phyloP scores from a whole-genome alignment of 1,139 yeast species.

The Protomyces macrosporus region DNA sequence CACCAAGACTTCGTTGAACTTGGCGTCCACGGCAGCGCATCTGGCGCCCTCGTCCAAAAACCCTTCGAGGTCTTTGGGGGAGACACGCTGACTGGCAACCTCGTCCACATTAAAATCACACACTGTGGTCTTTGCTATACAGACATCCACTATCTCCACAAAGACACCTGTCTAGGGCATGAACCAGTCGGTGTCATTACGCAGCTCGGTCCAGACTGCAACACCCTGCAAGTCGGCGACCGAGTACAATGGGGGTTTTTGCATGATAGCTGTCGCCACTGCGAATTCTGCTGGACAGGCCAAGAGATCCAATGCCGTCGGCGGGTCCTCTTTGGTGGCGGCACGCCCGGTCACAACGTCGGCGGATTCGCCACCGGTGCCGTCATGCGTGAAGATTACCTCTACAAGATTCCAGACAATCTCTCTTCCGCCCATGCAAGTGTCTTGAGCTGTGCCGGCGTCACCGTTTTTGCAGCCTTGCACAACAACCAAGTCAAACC shows the following conservation, averaged over 20 bases:
- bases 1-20: neutral
- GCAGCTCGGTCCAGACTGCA: conserved; percentile 22
- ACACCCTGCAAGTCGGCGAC: conserved; percentile 44
- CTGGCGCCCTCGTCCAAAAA: neutral
- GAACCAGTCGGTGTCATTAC: conserved; percentile 53
- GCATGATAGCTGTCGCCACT: conserved; percentile 46
- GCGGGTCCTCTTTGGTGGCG: conserved; percentile 3
- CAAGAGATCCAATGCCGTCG: conserved; percentile 41
- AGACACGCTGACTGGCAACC: conserved; percentile 13
- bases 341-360: neutral
- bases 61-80: conserved; percentile 1
- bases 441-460: conserved; percentile 43
- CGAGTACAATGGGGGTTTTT: conserved; percentile 58
- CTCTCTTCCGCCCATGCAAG: conserved; percentile 43
- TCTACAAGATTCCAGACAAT: conserved; percentile 49
- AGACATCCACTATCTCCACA: conserved; percentile 44
- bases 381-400: conserved; percentile 41
- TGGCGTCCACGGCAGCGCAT: neutral
- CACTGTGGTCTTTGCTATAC: conserved; percentile 57
- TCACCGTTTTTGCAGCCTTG: conserved; percentile 43
- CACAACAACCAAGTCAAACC: conserved; percentile 38
- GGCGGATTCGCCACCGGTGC: conserved; percentile 25
- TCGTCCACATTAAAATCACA: conserved; percentile 44
- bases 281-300: conserved; percentile 46
- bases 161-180: conserved; percentile 44